These are phyloP conservation scores for Glaciozyma antarctica DNA, from an alignment of 768 basidiomycete genomes.

Conservation along the genomic window DNA sequence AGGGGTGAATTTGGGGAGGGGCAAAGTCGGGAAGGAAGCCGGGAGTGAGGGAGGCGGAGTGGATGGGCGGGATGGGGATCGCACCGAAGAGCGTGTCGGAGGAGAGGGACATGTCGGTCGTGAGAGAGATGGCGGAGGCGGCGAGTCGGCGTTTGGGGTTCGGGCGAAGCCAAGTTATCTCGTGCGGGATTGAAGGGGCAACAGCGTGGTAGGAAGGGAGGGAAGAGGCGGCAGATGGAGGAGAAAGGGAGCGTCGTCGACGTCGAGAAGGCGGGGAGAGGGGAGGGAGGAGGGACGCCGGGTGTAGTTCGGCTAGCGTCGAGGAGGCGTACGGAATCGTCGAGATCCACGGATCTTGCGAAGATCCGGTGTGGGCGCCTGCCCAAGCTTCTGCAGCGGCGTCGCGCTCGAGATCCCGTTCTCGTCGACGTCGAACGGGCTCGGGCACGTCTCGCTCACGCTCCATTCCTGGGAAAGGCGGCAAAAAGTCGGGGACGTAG, in stretches of 20 bases:
- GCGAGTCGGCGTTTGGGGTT: constrained; percentile 15
- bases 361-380: constrained; percentile 2
- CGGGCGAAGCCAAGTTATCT: constrained; percentile 3
- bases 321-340: constrained; percentile 10
- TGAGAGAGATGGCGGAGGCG: constrained; percentile 14
- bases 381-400: constrained; percentile 1
- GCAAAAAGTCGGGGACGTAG: constrained; percentile 17
- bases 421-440: constrained; percentile 10
- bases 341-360: constrained; percentile 24
- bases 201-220: constrained; percentile 5
- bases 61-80: constrained; percentile 17
- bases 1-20: constrained; percentile 12
- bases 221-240: constrained; percentile 17
- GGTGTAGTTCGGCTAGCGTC: not conserved
- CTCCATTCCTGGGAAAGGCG: constrained; percentile 27
- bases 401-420: constrained; percentile 7
- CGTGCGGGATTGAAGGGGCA: constrained; percentile 8
- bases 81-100: constrained; percentile 25
- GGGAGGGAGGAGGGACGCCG: not conserved
- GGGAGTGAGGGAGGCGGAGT: constrained; percentile 15
- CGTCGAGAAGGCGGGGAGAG: constrained; percentile 1
- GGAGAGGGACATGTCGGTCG: constrained; percentile 17
- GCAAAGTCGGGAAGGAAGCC: constrained; percentile 25
- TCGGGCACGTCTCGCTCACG: constrained; percentile 9
- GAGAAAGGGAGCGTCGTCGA: constrained; percentile 17